Base-by-base conservation (phyloP, 805 yeast genomes). In the Spathaspora sp. region DNA sequence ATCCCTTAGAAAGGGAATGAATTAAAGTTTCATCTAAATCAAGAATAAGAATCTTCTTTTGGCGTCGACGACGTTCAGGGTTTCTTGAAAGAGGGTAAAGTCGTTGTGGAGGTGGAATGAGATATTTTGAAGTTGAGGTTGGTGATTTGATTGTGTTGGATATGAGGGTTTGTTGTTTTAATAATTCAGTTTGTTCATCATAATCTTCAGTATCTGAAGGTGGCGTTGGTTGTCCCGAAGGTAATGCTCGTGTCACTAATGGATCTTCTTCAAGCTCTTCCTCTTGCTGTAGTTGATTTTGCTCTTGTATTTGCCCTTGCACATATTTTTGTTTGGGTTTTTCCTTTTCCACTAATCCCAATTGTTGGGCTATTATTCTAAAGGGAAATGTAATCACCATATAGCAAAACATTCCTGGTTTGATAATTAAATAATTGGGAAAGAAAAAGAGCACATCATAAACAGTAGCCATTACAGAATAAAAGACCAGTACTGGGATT, bases 11-110 rank as follows among this genome's bases (percentile, higher is more conserved):
- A 51, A 91, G 76, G 1, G 98, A 91, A 65, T 94, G 99, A 51
- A 94, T 91, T 51, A 94, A 72, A 0, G 99, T 94, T 63, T 94
- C 99, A 68, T 93, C 99, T 29, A 94, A 78, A 64, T 94, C 99
- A 20, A 94, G 73, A 1, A 94, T 87, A 29, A 94, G 75, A 0
- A 90, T 86, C 62, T 90, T 91, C 57, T 76, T 78, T 46, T 63
- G 26, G 6, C 26, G 59, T 12, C 68, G 56, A 32, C 64, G 64
- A 42, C 59, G 60, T 14, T 69, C 69, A 2, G 79, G 78, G 59
- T 74, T 70, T 29, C 78, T 56, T 11, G 68, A 61, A 10, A 73
- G 61, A 16, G 79, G 79, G 55, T 69, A 69, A 40, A 75, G 61
- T 54, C 77, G 55, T 48, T 70, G 77, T 9, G 79, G 79, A 8